These are phyloP conservation scores for Pezicula radicicola DNA, from an alignment of 2,329 filamentous ascomycete species.

Conservation along the genomic window DNA sequence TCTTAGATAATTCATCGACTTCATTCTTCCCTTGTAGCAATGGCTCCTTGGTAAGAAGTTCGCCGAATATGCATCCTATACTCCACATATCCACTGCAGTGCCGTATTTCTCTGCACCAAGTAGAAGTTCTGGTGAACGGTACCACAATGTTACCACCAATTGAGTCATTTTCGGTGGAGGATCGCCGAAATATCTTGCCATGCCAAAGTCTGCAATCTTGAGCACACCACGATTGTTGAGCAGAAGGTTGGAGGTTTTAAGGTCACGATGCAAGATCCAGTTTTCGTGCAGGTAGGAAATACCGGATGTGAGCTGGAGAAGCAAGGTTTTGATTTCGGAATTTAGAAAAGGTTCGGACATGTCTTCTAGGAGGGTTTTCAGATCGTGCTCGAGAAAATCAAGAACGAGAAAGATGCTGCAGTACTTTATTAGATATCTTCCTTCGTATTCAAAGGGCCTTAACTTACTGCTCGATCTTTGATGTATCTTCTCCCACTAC, in stretches of 20 bases:
- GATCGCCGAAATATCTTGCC: slow-evolving; percentile 84
- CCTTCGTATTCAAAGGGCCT: not conserved
- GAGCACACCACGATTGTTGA: slow-evolving; percentile 91
- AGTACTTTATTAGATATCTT: slow-evolving; percentile 22
- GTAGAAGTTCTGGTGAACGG: slow-evolving; percentile 82
- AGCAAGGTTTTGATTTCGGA: slow-evolving; percentile 92
- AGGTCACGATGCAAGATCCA: slow-evolving; percentile 94
- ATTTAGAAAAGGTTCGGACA: slow-evolving; percentile 88
- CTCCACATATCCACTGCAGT: slow-evolving; percentile 90
- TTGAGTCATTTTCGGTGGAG: slow-evolving; percentile 76
- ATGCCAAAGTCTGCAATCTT: slow-evolving; percentile 98
- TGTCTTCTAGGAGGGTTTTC: slow-evolving; percentile 87
- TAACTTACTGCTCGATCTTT: slow-evolving; percentile 49
- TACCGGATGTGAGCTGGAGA: slow-evolving; percentile 74
- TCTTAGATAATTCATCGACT: slow-evolving; percentile 82
- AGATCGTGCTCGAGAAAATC: slow-evolving; percentile 98
- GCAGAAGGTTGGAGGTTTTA: slow-evolving; percentile 89
- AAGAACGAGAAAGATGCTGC: slow-evolving; percentile 87
- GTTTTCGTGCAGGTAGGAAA: slow-evolving; percentile 81
- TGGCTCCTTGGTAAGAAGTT: slow-evolving; percentile 80
- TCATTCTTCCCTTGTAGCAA: slow-evolving; percentile 88
- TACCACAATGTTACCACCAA: slow-evolving; percentile 98
- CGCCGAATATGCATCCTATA: slow-evolving; percentile 91
- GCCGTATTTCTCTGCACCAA: slow-evolving; percentile 75
- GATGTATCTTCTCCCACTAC: slow-evolving; percentile 67